Base-by-base conservation (phyloP, 768 basidiomycete species). In the Leccinum sublutescens region DNA sequence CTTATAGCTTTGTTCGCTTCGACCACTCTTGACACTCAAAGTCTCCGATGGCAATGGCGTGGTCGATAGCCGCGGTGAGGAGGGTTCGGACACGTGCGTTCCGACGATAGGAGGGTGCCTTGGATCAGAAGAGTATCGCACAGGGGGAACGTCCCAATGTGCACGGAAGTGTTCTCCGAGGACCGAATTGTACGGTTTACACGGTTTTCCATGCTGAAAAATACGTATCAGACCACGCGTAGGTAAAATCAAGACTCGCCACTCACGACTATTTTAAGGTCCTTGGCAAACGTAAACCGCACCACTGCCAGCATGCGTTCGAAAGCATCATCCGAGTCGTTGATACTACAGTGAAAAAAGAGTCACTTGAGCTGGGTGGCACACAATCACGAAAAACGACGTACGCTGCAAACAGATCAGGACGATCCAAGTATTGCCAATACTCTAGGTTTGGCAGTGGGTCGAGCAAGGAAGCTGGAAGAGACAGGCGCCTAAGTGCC, bases 391-490 rank as follows among this genome's bases (percentile, higher is more conserved):
- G 21, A 56, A 57, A 43, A n/a, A 40, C 21, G 34, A 85, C 88
- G 78, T 71, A 97, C 95, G 93, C 86, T 67, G 88, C 89, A 69
- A 98, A 94, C 49, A 93, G 77, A 74, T 97, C 95, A 7, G 95
- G 91, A 65, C 93, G 81, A 74, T 96, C 94, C 50, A 93, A 80
- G 66, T 94, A 95, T 64, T 93, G 88, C 92, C 92, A 97, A 77
- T 95, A 98, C 76, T 98, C 95, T 53, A 98, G 82, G 76, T 98
- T 98, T 5, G 95, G 95, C 64, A 95, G 82, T 4, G 95, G 95
- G 71, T 97, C 95, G 47, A 98, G 82, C 51, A 98, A 75, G 49
- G 93, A 95, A 14, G 95, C 95, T 3, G 95, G 95, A 43, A 98
- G 77, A 0, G 95, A 97, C 29, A 98, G 77, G 51, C 95, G 91